phyloP scores from a whole-genome alignment of 495 filamentous ascomycete genomes.

The Aspergillus cristatus region DNA sequence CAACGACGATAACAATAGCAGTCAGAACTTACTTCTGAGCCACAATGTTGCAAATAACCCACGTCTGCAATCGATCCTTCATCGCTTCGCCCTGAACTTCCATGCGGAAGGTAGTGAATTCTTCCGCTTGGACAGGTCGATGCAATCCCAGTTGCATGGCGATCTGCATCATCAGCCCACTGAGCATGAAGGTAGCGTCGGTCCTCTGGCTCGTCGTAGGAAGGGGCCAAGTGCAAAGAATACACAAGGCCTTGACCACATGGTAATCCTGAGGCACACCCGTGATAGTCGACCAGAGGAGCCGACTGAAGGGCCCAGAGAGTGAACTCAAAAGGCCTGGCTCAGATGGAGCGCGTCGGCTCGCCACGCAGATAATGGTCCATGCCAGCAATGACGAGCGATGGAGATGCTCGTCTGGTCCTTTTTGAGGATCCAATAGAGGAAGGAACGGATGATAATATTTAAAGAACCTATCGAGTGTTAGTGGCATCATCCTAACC shows the following conservation, averaged over 20 bases:
- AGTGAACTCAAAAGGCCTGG: slow-evolving; percentile 60
- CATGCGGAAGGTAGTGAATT: slow-evolving; percentile 77
- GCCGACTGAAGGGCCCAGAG: slow-evolving; percentile 59
- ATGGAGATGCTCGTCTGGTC: slow-evolving; percentile 67
- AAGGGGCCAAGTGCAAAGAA: slow-evolving; percentile 87
- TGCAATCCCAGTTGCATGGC: slow-evolving; percentile 87
- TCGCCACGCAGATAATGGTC: slow-evolving; percentile 74
- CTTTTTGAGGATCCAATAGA: slow-evolving; percentile 61
- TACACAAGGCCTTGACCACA: slow-evolving; percentile 80
- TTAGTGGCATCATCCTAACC: too few relatives aligned
- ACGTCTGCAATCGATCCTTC: slow-evolving; percentile 77
- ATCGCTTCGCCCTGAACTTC: slow-evolving; percentile 78
- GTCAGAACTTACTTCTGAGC: slow-evolving; percentile 53
- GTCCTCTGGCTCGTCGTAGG: slow-evolving; percentile 77
- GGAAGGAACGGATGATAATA: slow-evolving; percentile 82
- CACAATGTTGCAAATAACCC: slow-evolving; percentile 89
- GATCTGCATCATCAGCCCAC: slow-evolving; percentile 89
- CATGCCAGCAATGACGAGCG: slow-evolving; percentile 75
- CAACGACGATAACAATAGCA: not conserved
- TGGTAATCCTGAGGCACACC: slow-evolving; percentile 77
- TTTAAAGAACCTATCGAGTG: slow-evolving; percentile 50
- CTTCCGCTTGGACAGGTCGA: slow-evolving; percentile 80
- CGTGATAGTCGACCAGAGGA: slow-evolving; percentile 75
- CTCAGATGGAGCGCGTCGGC: slow-evolving; percentile 61
- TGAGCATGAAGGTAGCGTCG: slow-evolving; percentile 84